Evolutionary conservation across 2,329 filamentous ascomycete genomes (phyloP).

Genomic region (Bipolaris oryzae): DNA sequence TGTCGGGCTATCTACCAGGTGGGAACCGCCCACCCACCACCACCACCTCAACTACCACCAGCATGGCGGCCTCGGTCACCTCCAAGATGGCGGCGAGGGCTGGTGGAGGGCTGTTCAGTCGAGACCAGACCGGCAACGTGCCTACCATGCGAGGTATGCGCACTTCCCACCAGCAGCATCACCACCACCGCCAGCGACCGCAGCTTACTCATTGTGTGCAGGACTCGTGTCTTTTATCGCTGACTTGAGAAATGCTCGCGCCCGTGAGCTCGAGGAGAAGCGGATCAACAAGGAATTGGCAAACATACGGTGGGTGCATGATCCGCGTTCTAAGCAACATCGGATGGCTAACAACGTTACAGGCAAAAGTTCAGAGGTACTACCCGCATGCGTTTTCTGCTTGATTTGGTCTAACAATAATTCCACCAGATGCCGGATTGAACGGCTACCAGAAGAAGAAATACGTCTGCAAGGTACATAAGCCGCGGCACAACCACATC

Average conservation of each 20-base stretch:
- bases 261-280: conserved; percentile 96
- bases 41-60: conserved; percentile 23
- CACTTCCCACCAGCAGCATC: neutral
- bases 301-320: conserved; percentile 76
- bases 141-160: conserved; percentile 50
- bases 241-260: conserved; percentile 91
- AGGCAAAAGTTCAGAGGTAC: conserved; percentile 91
- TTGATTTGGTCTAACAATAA: conserved; percentile 20
- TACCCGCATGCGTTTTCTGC: neutral
- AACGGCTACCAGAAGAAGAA: conserved; percentile 99
- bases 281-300: conserved; percentile 99
- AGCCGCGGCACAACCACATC: neutral
- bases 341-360: conserved; percentile 33
- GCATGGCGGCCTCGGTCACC: conserved; percentile 32
- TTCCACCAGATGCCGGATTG: conserved; percentile 72
- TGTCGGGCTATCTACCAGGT: conserved; percentile 37
- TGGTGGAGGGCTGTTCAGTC: conserved; percentile 50
- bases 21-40: conserved; percentile 41
- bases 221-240: conserved; percentile 98
- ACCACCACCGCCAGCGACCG: neutral
- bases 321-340: conserved; percentile 6
- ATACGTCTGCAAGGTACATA: conserved; percentile 91
- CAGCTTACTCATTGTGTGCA: conserved; percentile 33
- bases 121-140: conserved; percentile 50
- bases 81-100: conserved; percentile 48